Percentiles rank a stretch among this genome's conserved stretches.
These are phyloP conservation scores for Schizopora paradoxa DNA, from an alignment of 1,284 basidiomycete species.

Conservation along the genomic window DNA sequence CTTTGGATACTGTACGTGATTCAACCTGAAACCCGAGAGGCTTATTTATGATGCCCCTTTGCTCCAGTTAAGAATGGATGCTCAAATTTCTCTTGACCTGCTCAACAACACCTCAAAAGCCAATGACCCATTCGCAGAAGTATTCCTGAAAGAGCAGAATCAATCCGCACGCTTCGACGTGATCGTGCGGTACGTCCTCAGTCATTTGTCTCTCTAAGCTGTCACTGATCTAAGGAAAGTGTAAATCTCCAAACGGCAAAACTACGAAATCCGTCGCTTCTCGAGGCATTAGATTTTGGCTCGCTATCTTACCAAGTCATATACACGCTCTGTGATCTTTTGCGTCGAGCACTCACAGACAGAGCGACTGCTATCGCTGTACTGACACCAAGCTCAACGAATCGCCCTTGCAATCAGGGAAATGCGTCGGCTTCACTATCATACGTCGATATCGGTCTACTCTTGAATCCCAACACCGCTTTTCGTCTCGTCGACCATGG, in stretches of 20 bases:
- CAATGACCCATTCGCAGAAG: slow-evolving; percentile 66
- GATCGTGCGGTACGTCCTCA: slow-evolving; percentile 47
- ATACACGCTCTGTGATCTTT: slow-evolving; percentile 44
- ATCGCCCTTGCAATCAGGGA: slow-evolving; percentile 44
- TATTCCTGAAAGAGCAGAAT: slow-evolving; percentile 69
- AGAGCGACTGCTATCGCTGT: slow-evolving; percentile 58
- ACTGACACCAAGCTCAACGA: slow-evolving; percentile 43
- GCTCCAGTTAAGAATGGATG: slow-evolving; percentile 69
- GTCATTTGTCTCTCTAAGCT: neutral
- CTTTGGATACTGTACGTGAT: slow-evolving; percentile 58
- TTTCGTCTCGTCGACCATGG: slow-evolving; percentile 87
- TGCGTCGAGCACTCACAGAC: slow-evolving; percentile 67
- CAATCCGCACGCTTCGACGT: slow-evolving; percentile 61
- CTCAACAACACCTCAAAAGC: slow-evolving; percentile 43
- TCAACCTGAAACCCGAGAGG: neutral
- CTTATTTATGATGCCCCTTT: neutral
- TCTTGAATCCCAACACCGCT: slow-evolving; percentile 67
- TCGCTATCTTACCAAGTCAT: slow-evolving; percentile 53
- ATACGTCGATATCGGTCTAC: slow-evolving; percentile 64
- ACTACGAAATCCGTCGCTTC: slow-evolving; percentile 38
- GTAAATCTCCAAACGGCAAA: slow-evolving; percentile 56
- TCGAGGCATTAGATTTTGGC: slow-evolving; percentile 54
- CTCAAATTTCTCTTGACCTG: slow-evolving; percentile 62
- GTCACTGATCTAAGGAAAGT: slow-evolving; percentile 31
- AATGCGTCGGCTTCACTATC: slow-evolving; percentile 39